Conservation (phyloP, 805 yeast species). For the Lachancea nothofagi region DNA sequence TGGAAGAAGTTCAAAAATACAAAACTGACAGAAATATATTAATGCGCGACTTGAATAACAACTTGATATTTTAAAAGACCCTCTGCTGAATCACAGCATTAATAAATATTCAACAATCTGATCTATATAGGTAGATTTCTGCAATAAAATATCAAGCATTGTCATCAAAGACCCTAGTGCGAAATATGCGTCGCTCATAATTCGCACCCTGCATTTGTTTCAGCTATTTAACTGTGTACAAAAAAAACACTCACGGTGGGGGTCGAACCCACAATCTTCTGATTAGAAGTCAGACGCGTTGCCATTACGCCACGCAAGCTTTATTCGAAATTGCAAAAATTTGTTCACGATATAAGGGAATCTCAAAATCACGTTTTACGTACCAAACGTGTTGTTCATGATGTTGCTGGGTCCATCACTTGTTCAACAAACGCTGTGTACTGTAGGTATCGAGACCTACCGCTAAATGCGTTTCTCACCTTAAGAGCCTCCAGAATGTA, state of each 20-base stretch:
- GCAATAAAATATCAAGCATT: no score
- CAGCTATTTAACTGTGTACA: background rate
- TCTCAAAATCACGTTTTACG: background rate
- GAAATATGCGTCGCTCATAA: no score
- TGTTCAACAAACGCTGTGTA: no score
- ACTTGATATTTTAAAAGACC: background rate
- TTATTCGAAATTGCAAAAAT: background rate
- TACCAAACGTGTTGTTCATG: background rate
- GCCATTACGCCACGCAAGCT: slow-evolving; percentile 47
- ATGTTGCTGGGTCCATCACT: no score
- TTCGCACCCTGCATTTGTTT: background rate
- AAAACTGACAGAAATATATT: slow-evolving; percentile 1
- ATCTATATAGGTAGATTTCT: no score
- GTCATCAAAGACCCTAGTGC: no score
- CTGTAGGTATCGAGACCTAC: no score
- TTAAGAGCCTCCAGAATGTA: no score
- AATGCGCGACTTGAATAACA: background rate
- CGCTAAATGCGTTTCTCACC: no score
- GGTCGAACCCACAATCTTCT: slow-evolving; percentile 53
- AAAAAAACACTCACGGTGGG: slow-evolving; percentile 43
- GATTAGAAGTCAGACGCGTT: slow-evolving; percentile 53
- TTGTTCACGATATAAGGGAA: background rate
- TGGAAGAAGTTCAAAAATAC: background rate
- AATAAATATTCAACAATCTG: no score
- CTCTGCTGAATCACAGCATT: no score